These are phyloP conservation scores for Edaphochlamys debaryana DNA, from an alignment of 139 green algal genomes.

Conservation along the genomic window DNA sequence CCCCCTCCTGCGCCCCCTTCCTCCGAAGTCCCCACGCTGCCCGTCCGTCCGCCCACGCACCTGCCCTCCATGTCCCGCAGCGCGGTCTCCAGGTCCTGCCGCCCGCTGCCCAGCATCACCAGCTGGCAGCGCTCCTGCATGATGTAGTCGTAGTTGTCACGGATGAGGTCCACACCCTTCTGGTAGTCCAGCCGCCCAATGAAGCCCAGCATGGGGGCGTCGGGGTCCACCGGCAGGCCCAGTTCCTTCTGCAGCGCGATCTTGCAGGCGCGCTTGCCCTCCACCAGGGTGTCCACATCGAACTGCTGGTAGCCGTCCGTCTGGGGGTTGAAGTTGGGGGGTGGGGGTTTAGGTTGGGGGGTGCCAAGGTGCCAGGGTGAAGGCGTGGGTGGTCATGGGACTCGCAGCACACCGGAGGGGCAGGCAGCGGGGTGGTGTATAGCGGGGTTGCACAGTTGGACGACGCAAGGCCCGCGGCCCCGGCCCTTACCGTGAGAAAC, in stretches of 20 bases:
- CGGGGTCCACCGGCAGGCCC: slow-evolving; percentile 87
- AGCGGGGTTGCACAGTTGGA: no score
- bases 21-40: background rate
- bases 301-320: slow-evolving; percentile 88
- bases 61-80: slow-evolving; percentile 78
- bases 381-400: no score
- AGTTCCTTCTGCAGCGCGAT: slow-evolving; percentile 88
- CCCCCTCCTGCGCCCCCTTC: background rate
- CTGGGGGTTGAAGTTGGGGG: slow-evolving; percentile 31
- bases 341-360: no score
- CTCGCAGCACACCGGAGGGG: no score
- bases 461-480: no score
- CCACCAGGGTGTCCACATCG: slow-evolving; percentile 57
- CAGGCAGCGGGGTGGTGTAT: no score
- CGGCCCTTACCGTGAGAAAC: slow-evolving; percentile 47
- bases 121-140: slow-evolving; percentile 90
- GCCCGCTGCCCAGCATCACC: slow-evolving; percentile 92
- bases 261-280: slow-evolving; percentile 92
- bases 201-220: slow-evolving; percentile 91
- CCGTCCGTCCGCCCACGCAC: slow-evolving; percentile 9
- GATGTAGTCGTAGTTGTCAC: slow-evolving; percentile 88
- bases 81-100: slow-evolving; percentile 87
- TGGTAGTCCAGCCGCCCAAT: slow-evolving; percentile 96
- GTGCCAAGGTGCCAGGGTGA: no score
- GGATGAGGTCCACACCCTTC: slow-evolving; percentile 98